Conservation (phyloP, 331 rosid species). For the Cydonia oblonga region DNA sequence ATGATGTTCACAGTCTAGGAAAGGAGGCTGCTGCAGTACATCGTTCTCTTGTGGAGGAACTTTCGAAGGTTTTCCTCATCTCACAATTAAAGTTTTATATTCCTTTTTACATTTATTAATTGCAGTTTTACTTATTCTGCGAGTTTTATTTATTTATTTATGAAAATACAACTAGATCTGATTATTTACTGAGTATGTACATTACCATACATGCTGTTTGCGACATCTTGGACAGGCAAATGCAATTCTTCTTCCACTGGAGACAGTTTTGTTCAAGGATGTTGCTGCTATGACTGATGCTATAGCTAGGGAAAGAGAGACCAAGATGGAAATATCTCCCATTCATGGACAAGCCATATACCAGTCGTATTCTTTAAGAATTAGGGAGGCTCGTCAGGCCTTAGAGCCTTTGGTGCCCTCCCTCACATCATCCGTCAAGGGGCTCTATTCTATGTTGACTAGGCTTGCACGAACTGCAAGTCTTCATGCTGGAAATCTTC, state of each 20-base stretch:
- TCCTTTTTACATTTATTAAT: too few relatives aligned
- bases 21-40: constrained; percentile 82
- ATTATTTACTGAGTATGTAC: constrained; percentile 1
- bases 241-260: constrained; percentile 82
- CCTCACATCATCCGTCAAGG: constrained; percentile 68
- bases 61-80: constrained; percentile 53
- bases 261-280: constrained; percentile 80
- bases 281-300: constrained; percentile 85
- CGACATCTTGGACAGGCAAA: constrained; percentile 50
- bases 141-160: not conserved
- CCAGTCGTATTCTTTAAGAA: constrained; percentile 71
- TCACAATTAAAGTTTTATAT: constrained; percentile 1
- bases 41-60: constrained; percentile 70
- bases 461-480: constrained; percentile 88
- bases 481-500: constrained; percentile 95
- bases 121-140: not conserved
- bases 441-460: constrained; percentile 72
- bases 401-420: constrained; percentile 72
- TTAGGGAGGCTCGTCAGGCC: constrained; percentile 70
- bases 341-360: constrained; percentile 97
- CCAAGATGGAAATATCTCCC: constrained; percentile 68
- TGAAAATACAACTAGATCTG: not conserved
- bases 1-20: constrained; percentile 82
- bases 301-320: constrained; percentile 63
- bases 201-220: constrained; percentile 17